A percentile compares a stretch with the other conserved stretches of the same genome.
Evolutionary conservation across 345 rosid genomes (phyloP).

Genomic region (Aegle marmelos): DNA sequence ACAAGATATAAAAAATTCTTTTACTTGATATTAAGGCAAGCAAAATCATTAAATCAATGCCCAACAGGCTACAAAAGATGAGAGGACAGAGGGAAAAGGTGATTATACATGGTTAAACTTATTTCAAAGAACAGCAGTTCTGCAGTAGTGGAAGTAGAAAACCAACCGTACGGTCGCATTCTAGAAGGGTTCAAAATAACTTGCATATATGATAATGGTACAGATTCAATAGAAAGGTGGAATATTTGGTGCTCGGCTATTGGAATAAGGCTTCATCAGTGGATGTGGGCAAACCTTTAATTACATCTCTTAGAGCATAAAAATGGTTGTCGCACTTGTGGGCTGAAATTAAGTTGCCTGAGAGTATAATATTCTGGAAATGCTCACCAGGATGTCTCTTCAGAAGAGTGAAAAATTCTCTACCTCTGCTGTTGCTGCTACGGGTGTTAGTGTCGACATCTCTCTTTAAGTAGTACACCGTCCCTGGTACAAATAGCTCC

Average conservation of each 20-base stretch:
- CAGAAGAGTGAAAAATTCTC: constrained; percentile 71
- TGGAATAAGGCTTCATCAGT: constrained; percentile 44
- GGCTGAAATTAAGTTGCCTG: constrained; percentile 76
- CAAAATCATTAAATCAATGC: neutral
- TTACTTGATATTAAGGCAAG: neutral
- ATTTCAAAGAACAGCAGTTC: neutral
- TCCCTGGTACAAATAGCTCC: constrained; percentile 80
- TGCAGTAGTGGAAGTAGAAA: neutral
- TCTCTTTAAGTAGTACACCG: constrained; percentile 75
- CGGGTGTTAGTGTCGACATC: constrained; percentile 26
- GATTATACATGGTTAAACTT: neutral
- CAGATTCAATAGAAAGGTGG: neutral
- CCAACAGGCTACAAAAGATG: neutral
- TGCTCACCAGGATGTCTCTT: constrained; percentile 81
- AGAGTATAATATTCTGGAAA: constrained; percentile 79
- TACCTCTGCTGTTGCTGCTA: constrained; percentile 20
- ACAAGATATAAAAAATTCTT: neutral
- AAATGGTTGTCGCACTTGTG: constrained; percentile 92
- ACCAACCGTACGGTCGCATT: neutral
- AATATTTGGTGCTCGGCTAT: neutral
- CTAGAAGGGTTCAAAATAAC: neutral
- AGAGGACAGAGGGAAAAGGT: neutral
- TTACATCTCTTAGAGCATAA: constrained; percentile 79
- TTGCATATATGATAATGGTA: neutral
- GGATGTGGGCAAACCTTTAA: constrained; percentile 65